A percentile compares a stretch with the other conserved stretches of the same genome.
phyloP scores from a whole-genome alignment of 2,329 filamentous ascomycete genomes.

The Aspergillus transmontanensis region DNA sequence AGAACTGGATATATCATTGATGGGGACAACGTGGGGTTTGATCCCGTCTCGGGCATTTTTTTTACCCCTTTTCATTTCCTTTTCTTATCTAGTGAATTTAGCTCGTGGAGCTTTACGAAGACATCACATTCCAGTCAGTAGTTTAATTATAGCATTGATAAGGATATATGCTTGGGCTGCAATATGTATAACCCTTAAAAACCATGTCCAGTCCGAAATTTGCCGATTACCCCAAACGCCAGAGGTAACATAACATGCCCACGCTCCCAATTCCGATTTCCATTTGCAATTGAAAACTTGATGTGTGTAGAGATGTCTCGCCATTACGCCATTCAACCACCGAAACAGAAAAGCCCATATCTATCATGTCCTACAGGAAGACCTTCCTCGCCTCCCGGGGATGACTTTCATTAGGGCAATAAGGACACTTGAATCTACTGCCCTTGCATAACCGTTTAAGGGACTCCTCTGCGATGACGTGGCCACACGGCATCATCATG shows the following conservation, averaged over 20 bases:
- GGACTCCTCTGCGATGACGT: constrained; percentile 86
- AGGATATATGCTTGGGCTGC: background rate
- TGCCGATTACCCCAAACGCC: constrained; percentile 6
- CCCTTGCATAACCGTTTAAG: constrained; percentile 79
- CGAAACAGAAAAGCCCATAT: background rate
- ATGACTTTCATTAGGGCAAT: constrained; percentile 84
- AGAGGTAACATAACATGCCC: background rate
- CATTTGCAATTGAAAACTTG: constrained; percentile 1
- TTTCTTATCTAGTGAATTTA: background rate
- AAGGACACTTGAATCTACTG: constrained; percentile 87
- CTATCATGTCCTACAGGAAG: constrained; percentile 54
- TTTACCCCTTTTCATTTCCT: background rate
- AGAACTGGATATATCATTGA: background rate
- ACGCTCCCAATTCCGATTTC: background rate
- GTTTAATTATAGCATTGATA: background rate
- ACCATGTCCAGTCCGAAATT: background rate
- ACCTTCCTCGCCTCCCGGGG: constrained; percentile 76
- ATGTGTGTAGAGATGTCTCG: constrained; percentile 13
- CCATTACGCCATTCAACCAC: constrained; percentile 6
- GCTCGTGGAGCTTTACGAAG: background rate
- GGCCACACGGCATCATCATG: constrained; percentile 95
- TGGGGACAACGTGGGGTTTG: no score
- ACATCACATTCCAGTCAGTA: no score
- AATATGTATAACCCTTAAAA: constrained; percentile 1
- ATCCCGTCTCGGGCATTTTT: background rate